Percentiles rank a stretch among this genome's conserved stretches.
Evolutionary conservation across 1,284 basidiomycete genomes (phyloP).

Genomic region (Ganoderma boninense): DNA sequence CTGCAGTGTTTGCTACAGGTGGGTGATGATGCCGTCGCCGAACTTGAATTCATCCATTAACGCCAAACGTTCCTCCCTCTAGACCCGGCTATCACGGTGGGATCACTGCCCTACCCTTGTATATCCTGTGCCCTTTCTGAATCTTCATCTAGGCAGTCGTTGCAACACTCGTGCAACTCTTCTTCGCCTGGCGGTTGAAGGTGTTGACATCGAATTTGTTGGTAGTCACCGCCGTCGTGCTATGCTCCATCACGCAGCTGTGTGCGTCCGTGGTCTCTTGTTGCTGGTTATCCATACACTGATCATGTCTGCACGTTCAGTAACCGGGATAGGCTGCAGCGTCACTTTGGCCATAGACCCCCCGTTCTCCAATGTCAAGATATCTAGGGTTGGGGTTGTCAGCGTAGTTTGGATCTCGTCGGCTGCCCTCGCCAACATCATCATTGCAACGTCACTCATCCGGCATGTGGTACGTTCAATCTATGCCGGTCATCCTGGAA

Average conservation of each 20-base stretch:
- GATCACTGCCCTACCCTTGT: background rate
- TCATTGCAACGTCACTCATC: background rate
- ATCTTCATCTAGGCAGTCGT: conserved; percentile 43
- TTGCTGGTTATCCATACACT: background rate
- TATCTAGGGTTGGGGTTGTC: background rate
- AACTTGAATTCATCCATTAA: background rate
- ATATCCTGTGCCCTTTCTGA: background rate
- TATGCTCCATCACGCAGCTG: background rate
- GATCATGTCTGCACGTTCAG: background rate
- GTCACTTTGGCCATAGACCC: background rate
- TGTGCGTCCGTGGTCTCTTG: background rate
- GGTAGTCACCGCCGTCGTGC: conserved; percentile 6
- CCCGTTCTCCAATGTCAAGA: background rate
- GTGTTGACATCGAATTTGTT: conserved; percentile 22
- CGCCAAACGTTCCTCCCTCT: background rate
- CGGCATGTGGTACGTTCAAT: background rate
- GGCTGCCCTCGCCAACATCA: background rate
- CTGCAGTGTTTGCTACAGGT: background rate
- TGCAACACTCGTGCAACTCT: conserved; percentile 43
- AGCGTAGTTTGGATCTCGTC: background rate
- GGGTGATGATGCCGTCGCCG: background rate
- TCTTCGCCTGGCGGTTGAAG: conserved; percentile 48
- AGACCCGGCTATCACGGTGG: background rate
- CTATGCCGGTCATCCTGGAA: background rate
- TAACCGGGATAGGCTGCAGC: background rate